A percentile compares a stretch with the other conserved stretches of the same genome.
Conservation (phyloP, 768 basidiomycete genomes). For the Lactarius trivialis region DNA sequence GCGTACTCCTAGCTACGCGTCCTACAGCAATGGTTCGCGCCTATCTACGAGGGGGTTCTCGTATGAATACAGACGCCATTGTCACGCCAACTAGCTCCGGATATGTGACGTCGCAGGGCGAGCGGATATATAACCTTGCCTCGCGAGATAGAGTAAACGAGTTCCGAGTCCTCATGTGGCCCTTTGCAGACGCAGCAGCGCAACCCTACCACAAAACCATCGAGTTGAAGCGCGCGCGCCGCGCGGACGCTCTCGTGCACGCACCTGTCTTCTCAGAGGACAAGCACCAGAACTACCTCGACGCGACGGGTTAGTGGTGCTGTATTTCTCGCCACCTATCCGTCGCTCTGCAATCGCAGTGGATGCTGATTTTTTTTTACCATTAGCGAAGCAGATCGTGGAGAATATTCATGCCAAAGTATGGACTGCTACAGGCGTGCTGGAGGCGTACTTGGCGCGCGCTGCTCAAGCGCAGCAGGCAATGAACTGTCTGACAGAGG, state of each 20-base stretch:
- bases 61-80: no score
- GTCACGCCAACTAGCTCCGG: neutral
- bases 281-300: constrained; percentile 27
- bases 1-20: no score
- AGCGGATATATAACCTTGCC: neutral
- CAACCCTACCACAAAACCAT: neutral
- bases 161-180: constrained; percentile 1
- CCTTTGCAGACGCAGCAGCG: neutral
- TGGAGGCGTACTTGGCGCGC: constrained; percentile 39
- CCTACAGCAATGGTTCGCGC: no score
- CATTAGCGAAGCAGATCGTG: constrained; percentile 40
- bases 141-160: neutral
- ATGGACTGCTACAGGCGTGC: constrained; percentile 45
- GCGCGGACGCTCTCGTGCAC: constrained; percentile 23
- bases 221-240: constrained; percentile 21
- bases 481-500: constrained; percentile 79
- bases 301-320: constrained; percentile 42
- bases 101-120: no score
- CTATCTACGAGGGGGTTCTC: no score
- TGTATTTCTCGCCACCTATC: no score
- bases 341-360: no score
- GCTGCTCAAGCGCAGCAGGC: constrained; percentile 50
- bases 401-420: constrained; percentile 32
- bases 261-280: constrained; percentile 9
- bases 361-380: neutral